A percentile compares a stretch with the other conserved stretches of the same genome.
phyloP scores from a whole-genome alignment of 2,329 filamentous ascomycete genomes.

The Bertia moriformis region DNA sequence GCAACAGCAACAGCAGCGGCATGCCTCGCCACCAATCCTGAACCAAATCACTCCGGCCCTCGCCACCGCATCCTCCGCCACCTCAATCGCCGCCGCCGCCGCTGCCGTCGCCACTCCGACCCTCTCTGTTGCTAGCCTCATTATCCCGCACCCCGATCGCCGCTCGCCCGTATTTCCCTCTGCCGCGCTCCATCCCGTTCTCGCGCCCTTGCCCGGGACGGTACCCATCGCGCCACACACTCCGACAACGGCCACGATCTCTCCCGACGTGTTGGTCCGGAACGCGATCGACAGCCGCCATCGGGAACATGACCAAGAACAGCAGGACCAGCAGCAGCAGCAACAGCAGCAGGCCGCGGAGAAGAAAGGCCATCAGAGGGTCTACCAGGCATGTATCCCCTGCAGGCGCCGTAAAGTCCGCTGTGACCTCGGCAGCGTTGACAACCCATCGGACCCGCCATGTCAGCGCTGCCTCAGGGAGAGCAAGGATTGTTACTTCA shows the following conservation, averaged over 20 bases:
- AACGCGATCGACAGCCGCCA: too few species aligned
- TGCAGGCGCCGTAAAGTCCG: slow-evolving; percentile 47
- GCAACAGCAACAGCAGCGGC: background rate
- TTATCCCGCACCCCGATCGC: background rate
- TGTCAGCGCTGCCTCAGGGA: slow-evolving; percentile 88
- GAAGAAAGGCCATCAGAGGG: slow-evolving; percentile 32
- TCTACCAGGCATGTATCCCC: slow-evolving; percentile 49
- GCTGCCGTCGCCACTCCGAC: background rate
- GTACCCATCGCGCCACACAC: background rate
- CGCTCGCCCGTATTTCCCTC: background rate
- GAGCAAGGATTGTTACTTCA: slow-evolving; percentile 95
- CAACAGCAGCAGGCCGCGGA: background rate
- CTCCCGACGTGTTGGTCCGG: too few species aligned
- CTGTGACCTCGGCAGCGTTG: slow-evolving; percentile 59
- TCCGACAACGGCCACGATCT: too few species aligned
- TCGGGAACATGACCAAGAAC: background rate
- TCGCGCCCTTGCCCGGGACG: background rate
- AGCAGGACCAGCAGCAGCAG: background rate
- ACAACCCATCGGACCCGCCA: slow-evolving; percentile 84
- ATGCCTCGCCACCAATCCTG: too few species aligned
- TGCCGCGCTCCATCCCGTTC: background rate
- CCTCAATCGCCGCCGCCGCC: background rate
- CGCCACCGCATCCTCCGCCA: too few species aligned
- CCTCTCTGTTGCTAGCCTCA: background rate
- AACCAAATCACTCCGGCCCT: too few species aligned